Evolutionary conservation across 2,329 filamentous ascomycete genomes (phyloP), one percentile per base, ranked within the genome.

Genomic region (Aspergillus ustus): DNA sequence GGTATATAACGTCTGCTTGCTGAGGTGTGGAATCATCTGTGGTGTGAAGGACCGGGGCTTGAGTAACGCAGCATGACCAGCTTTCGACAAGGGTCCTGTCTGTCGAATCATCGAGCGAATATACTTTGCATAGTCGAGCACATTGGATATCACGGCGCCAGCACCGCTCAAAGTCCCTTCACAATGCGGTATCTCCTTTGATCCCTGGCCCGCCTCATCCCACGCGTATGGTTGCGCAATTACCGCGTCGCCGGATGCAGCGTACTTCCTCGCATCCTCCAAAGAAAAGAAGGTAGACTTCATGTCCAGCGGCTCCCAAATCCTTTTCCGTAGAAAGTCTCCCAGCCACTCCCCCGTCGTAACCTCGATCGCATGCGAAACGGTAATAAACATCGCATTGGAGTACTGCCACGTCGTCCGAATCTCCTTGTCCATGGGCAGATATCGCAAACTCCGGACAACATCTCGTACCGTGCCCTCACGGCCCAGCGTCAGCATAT

Each of bases 41-140:
- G 67, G 64, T 9, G 63, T 59, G n/a, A 53, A 59, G 9, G 56
- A 60, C 3, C 68, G 66, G 1, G 66, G 68, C 15, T 60, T 52
- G 3, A 63, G 31, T 2, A 69, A 22, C 2, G 64, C 61, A 4
- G 61, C 61, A n/a, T 70, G 63, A 3, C 62, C 67, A 8, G 66
- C 57, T 2, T 29, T 15, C 3, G 61, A 65, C 9, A 71, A 48
- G 3, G 68, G 68, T 0, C 57, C 61, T 9, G 58, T 55, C 37
- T 59, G 59, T 17, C 69, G 61, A 2, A 71, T 65, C 64, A 69
- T 48, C 6, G 67, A 61, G 15, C 66, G 65, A 7, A 71, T 29
- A 69, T 69, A 72, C 25, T 68, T 61, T 0, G 69, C 65, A 37
- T 72, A 72, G 29, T 72, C 70, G 1, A 70, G 63, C 8, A 72